Conservation (phyloP, 2,329 filamentous ascomycete genomes). For the Pseudopithomyces chartarum region DNA sequence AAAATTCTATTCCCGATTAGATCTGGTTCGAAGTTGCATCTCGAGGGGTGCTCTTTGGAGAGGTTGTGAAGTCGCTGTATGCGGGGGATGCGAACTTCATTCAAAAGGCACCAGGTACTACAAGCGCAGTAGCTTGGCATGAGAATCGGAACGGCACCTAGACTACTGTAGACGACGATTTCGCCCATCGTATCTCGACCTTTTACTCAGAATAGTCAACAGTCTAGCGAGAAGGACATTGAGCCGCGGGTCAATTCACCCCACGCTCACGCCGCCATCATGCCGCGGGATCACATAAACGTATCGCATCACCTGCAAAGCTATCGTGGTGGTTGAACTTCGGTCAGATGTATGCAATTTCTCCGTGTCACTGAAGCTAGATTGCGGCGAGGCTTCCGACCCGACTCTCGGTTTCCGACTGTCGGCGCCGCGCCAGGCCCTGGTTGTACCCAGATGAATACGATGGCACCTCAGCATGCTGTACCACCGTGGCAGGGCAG, state of each 20-base stretch:
- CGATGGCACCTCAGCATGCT: background rate
- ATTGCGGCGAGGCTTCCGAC: background rate
- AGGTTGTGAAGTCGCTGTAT: too few relatives aligned
- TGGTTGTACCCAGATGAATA: background rate
- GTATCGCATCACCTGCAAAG: background rate
- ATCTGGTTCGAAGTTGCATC: too few relatives aligned
- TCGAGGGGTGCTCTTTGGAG: too few relatives aligned
- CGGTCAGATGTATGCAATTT: conserved; percentile 11
- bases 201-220: background rate
- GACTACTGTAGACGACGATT: too few relatives aligned
- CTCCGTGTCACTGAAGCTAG: conserved; percentile 12
- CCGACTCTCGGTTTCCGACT: conserved; percentile 10
- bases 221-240: background rate
- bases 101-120: background rate
- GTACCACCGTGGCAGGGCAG: background rate
- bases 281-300: background rate
- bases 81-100: too few relatives aligned
- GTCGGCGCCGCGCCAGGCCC: conserved; percentile 6
- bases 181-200: background rate
- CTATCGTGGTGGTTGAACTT: conserved; percentile 5
- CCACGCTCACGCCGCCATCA: background rate
- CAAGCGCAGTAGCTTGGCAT: background rate
- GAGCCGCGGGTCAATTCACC: background rate
- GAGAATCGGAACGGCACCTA: too few relatives aligned
- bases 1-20: too few relatives aligned